Evolutionary conservation across 768 basidiomycete species (phyloP).

Genomic region (Russula griseocarnosa): DNA sequence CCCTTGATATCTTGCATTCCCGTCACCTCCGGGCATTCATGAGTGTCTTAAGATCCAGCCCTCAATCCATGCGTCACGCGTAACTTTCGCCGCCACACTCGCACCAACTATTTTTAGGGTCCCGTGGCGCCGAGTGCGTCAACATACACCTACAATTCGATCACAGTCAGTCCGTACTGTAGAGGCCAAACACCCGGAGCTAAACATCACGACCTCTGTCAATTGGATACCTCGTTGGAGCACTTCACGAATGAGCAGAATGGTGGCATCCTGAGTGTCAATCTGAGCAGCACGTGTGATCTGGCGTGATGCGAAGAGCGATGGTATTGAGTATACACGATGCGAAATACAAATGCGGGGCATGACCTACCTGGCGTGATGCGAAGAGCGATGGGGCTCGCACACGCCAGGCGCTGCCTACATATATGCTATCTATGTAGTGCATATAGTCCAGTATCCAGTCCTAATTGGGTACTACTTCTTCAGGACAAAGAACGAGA

Average conservation of each 20-base stretch:
- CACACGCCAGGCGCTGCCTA: too few species aligned
- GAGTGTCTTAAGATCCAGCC: constrained; percentile 66
- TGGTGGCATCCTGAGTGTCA: constrained; percentile 89
- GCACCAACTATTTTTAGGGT: constrained; percentile 96
- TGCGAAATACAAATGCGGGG: too few species aligned
- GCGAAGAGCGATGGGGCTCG: too few species aligned
- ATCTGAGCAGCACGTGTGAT: too few species aligned
- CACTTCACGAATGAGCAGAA: constrained; percentile 81
- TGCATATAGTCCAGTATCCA: too few species aligned
- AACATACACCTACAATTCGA: constrained; percentile 69
- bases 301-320: too few species aligned
- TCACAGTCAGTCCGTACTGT: neutral
- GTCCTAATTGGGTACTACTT: too few species aligned
- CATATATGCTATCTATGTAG: too few species aligned
- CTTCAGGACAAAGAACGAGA: too few species aligned
- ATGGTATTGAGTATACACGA: too few species aligned
- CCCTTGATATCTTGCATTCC: constrained; percentile 21
- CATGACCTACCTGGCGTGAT: too few species aligned
- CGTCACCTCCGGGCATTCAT: constrained; percentile 12
- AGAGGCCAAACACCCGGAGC: neutral
- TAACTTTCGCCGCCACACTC: constrained; percentile 97
- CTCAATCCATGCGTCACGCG: constrained; percentile 85
- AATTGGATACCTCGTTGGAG: constrained; percentile 76
- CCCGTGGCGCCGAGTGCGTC: constrained; percentile 89
- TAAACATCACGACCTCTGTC: constrained; percentile 53